Percentiles rank a stretch among this genome's conserved stretches.
Evolutionary conservation across 225 moss, liverwort and hornwort genomes (phyloP).

Genomic region (Physcomitrium patens): DNA sequence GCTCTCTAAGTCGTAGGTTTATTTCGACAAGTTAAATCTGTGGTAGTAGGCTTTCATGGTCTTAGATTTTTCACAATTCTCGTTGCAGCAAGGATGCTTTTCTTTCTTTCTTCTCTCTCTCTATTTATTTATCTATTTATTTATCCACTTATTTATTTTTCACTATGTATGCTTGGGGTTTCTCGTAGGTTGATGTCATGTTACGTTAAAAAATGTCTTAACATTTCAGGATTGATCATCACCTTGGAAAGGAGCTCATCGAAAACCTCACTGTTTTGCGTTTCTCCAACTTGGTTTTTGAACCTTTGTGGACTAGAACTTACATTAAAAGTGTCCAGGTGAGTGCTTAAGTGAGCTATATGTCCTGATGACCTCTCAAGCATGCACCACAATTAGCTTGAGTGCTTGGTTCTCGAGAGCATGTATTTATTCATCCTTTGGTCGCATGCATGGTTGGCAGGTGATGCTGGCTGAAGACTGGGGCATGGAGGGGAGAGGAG

Average conservation of each 20-base stretch:
- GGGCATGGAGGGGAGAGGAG: slow-evolving; percentile 68
- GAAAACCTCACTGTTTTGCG: slow-evolving; percentile 92
- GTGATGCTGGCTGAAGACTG: slow-evolving; percentile 61
- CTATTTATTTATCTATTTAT: no score
- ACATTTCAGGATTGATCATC: slow-evolving; percentile 80
- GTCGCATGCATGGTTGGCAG: slow-evolving; percentile 33
- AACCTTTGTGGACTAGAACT: slow-evolving; percentile 82
- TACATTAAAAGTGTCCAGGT: slow-evolving; percentile 96
- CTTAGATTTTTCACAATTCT: no score
- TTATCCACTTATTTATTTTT: no score
- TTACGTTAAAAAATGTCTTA: neutral
- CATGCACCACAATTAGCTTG: neutral
- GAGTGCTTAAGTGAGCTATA: neutral
- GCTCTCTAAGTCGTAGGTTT: neutral
- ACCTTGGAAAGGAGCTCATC: slow-evolving; percentile 89
- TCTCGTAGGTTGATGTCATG: neutral
- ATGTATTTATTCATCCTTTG: slow-evolving; percentile 12
- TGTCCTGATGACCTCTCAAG: neutral
- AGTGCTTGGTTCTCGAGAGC: neutral
- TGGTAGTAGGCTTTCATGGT: no score
- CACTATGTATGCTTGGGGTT: neutral
- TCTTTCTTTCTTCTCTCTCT: no score
- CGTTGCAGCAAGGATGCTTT: no score
- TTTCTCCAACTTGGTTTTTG: slow-evolving; percentile 95
- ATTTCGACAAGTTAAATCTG: neutral